A percentile compares a stretch with the other conserved stretches of the same genome.
Conservation (phyloP, 2,329 filamentous ascomycete genomes). For the Aspergillus viridinutans region DNA sequence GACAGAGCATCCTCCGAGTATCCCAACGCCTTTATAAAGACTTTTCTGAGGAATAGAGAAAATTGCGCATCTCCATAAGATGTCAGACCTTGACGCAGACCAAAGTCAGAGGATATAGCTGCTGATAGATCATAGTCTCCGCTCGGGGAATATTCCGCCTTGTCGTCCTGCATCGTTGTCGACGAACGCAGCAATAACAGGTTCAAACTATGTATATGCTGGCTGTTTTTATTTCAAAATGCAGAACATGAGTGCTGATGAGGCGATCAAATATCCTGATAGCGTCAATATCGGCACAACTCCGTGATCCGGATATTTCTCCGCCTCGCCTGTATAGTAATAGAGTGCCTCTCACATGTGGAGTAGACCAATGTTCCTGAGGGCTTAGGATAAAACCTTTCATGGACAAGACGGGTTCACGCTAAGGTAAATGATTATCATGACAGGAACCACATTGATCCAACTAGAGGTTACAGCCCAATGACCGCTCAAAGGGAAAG, state of each 20-base stretch:
- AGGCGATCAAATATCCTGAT: not conserved
- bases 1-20: conserved; percentile 69
- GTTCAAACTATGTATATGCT: not conserved
- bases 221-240: not conserved
- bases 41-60: conserved; percentile 69
- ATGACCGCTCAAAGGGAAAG: not conserved
- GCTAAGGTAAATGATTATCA: not conserved
- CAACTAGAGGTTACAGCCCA: not conserved
- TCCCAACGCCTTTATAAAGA: conserved; percentile 72
- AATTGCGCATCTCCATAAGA: conserved; percentile 72
- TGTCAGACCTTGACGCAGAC: conserved; percentile 61
- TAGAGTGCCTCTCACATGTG: not conserved
- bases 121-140: conserved; percentile 56
- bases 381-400: not conserved
- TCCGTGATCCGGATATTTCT: conserved; percentile 17
- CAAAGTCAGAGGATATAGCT: conserved; percentile 49
- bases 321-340: conserved; percentile 2
- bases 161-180: not conserved
- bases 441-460: not conserved
- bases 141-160: not conserved
- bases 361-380: not conserved
- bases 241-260: not conserved
- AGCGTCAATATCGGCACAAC: conserved; percentile 6
- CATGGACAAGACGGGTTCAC: no score
- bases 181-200: not conserved